Percentiles rank a stretch among this genome's conserved stretches.
Conservation (phyloP, 306 rosid genomes). For the Quercus gilva region DNA sequence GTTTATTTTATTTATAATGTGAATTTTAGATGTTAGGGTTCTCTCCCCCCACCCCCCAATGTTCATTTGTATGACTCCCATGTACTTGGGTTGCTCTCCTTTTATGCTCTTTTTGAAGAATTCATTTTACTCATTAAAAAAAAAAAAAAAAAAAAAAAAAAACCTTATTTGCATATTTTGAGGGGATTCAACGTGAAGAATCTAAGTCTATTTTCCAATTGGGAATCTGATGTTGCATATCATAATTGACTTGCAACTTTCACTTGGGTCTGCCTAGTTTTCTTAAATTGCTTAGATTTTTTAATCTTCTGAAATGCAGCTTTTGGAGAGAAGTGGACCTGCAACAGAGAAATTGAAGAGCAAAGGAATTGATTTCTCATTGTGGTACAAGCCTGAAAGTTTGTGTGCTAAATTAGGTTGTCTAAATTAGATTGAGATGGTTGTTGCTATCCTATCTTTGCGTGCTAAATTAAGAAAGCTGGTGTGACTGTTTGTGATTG, state of each 20-base stretch:
- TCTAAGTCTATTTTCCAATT: not conserved
- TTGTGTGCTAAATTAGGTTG: constrained; percentile 28
- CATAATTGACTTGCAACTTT: not conserved
- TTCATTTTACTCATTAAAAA: too few relatives aligned
- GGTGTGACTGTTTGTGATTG: too few relatives aligned
- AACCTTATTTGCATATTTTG: not conserved
- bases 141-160: not conserved
- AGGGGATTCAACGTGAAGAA: not conserved
- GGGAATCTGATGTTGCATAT: not conserved
- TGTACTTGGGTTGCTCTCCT: too few relatives aligned
- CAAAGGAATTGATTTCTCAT: constrained; percentile 70
- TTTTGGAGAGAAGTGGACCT: constrained; percentile 75
- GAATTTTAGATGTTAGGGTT: too few relatives aligned
- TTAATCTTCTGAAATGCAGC: constrained; percentile 43
- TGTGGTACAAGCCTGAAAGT: constrained; percentile 87
- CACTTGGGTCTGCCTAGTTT: not conserved
- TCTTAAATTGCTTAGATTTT: not conserved
- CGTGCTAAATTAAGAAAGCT: too few relatives aligned
- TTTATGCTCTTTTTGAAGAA: too few relatives aligned
- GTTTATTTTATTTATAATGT: too few relatives aligned
- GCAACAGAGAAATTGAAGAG: constrained; percentile 73
- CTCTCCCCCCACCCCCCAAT: too few relatives aligned
- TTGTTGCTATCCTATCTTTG: too few relatives aligned
- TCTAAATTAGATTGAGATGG: too few relatives aligned
- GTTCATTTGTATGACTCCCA: too few relatives aligned